Percentiles rank a stretch among this genome's conserved stretches.
Conservation (phyloP, 176 grass and related monocot species). For the Oryza longistaminata region DNA sequence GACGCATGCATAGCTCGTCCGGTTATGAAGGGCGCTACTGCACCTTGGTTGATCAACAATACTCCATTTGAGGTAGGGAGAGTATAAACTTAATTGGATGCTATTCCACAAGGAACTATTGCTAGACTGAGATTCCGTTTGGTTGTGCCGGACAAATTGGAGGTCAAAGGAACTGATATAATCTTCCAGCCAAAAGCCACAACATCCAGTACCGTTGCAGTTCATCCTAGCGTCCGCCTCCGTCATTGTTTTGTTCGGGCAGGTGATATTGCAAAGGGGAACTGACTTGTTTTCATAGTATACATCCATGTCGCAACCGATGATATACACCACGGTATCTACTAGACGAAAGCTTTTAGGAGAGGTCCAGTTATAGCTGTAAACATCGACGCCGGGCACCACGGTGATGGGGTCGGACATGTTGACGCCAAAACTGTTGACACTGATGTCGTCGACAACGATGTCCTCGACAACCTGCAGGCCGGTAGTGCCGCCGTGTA, state of each 20-base stretch:
- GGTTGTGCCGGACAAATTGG: background rate
- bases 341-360: too few species aligned
- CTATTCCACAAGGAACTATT: background rate
- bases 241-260: background rate
- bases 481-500: too few species aligned
- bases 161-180: background rate
- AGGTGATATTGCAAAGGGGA: background rate
- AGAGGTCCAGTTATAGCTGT: too few species aligned
- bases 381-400: too few species aligned
- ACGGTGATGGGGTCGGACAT: too few species aligned
- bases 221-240: background rate
- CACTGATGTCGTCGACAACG: too few species aligned
- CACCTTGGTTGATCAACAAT: background rate
- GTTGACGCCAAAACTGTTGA: too few species aligned
- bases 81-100: background rate
- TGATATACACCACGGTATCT: background rate
- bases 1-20: background rate
- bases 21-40: background rate
- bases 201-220: background rate
- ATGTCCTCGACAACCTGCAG: too few species aligned
- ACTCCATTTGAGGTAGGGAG: background rate
- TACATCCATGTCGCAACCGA: background rate
- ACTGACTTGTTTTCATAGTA: background rate
- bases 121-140: background rate
- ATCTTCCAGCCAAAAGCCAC: background rate